Percentiles rank a stretch among this genome's conserved stretches.
Conservation (phyloP, 148 eudicot genomes). For the Amaranthus palmeri region DNA sequence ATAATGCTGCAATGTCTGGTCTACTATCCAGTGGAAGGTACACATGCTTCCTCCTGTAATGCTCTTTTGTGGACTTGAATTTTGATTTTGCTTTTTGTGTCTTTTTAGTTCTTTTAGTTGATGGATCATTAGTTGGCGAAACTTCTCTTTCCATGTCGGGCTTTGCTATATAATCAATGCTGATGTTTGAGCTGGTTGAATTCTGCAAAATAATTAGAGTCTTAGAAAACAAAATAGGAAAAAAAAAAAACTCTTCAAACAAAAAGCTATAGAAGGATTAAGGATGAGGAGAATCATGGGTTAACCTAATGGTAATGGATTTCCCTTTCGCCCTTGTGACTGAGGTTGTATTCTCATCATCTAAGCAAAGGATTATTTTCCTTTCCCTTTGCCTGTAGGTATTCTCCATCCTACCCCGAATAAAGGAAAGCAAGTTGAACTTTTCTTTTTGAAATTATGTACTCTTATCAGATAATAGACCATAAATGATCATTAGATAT, state of each 20-base stretch:
- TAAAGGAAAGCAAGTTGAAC: not conserved
- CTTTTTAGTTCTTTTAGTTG: not conserved
- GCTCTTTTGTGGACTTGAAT: not conserved
- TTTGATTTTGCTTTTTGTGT: no score
- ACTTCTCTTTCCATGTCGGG: not conserved
- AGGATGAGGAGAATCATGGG: not conserved
- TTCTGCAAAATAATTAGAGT: not conserved
- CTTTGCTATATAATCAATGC: not conserved
- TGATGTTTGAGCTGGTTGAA: not conserved
- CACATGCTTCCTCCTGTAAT: not conserved
- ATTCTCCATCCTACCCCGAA: no score
- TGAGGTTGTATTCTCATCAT: no score
- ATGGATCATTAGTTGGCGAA: not conserved
- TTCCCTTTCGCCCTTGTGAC: no score
- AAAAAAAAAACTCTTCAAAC: not conserved
- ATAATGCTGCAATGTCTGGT: conserved; percentile 82
- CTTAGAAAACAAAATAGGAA: no score
- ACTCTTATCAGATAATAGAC: not conserved
- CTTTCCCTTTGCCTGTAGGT: no score
- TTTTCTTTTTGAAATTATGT: not conserved
- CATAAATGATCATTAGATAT: not conserved
- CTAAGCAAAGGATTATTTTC: no score
- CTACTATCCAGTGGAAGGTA: conserved; percentile 69
- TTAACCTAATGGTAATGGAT: no score
- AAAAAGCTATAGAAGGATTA: not conserved